Conservation (phyloP, 441 rosid genomes). For the Arabidopsis lyrata region DNA sequence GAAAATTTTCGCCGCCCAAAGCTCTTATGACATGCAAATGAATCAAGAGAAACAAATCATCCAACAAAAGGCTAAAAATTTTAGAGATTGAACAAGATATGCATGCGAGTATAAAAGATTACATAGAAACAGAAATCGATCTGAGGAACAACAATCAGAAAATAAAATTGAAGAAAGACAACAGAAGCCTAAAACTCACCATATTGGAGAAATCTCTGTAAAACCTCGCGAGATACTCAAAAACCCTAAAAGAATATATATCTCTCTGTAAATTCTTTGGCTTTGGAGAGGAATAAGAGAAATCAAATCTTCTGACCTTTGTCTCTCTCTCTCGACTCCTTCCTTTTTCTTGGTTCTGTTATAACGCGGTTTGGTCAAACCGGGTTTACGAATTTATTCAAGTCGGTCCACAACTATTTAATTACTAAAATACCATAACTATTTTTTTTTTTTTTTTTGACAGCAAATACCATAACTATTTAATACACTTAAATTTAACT, state of each 20-base stretch:
- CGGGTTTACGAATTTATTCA: slow-evolving; percentile 24
- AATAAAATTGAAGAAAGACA: background rate
- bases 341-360: slow-evolving; percentile 15
- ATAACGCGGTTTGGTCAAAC: slow-evolving; percentile 31
- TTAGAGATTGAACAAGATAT: slow-evolving; percentile 14
- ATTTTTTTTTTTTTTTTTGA: too few relatives aligned
- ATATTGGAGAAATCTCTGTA: slow-evolving; percentile 13
- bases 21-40: slow-evolving; percentile 23
- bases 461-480: too few relatives aligned
- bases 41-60: background rate
- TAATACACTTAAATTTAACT: too few relatives aligned
- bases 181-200: slow-evolving; percentile 30
- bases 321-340: slow-evolving; percentile 17
- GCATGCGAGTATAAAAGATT: slow-evolving; percentile 1
- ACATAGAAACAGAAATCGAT: slow-evolving; percentile 17
- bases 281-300: slow-evolving; percentile 3
- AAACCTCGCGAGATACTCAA: slow-evolving; percentile 31
- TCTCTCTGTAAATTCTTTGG: background rate
- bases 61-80: background rate
- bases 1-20: background rate
- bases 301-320: slow-evolving; percentile 25
- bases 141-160: slow-evolving; percentile 1
- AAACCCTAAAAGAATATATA: slow-evolving; percentile 29
- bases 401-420: background rate
- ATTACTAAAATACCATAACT: too few relatives aligned